Evolutionary conservation across 495 filamentous ascomycete genomes (phyloP), one percentile per base, ranked within the genome.

Genomic region (Aspergillus sclerotioniger): DNA sequence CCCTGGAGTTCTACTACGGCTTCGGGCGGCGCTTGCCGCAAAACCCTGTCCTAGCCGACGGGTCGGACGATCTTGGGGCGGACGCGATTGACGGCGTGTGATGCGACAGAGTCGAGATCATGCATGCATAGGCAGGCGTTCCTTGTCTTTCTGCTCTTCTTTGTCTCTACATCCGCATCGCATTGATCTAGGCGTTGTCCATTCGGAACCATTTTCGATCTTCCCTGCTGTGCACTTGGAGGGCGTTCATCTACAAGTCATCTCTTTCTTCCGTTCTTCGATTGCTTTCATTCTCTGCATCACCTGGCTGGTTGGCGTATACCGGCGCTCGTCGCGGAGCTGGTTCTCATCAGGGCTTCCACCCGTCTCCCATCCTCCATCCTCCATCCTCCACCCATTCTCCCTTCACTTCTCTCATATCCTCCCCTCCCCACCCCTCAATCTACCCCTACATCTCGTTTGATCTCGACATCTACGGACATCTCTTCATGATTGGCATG

Each of bases 1-100:
- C 92, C 61, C 82, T 96, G 83, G 88, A 92, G 76, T 82, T 87
- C 74, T 70, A 92, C 2, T 92, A 89, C 72, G 89, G 88, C 1
- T 76, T 81, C 13, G 81, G 80, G 21, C 71, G 76, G 50, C 71
- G 64, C 51, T 3, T 67, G 8, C 66, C 68, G 0, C 58, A 64
- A 12, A 57, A 59, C 20, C 58, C 74, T 0, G 62, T 75, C 51
- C 55, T 76, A n/a, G 53, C 61, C 6, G 61, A 62, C 21, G 58
- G 54, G 41, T 56, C 66, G 8, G 66, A 68, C 20, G 60, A 67
- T 17, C 16, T 41, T 29, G 45, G 46, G 21, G 35, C 41, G 1
- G 47, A 16, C n/a, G n/a, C n/a, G 47, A 10, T 32, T 15, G 46
- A 49, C 21, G 28, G 20, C 25, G 12, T 8, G 31, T 50, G 13